Percentiles rank a stretch among this genome's conserved stretches.
Evolutionary conservation across 2,329 filamentous ascomycete genomes (phyloP).

Genomic region (Phialophora macrospora): DNA sequence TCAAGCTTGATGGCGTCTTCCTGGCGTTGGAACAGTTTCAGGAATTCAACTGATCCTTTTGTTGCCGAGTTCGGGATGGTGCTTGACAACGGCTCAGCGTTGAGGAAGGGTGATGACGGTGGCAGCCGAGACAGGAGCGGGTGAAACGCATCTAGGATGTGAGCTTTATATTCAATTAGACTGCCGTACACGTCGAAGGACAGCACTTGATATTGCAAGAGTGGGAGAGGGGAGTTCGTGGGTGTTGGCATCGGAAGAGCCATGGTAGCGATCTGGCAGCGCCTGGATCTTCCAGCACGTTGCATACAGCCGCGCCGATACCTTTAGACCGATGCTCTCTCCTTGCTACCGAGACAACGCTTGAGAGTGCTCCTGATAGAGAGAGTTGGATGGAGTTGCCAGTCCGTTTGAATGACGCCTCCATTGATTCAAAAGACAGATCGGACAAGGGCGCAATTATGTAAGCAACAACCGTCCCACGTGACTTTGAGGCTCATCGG

Average conservation of each 20-base stretch:
- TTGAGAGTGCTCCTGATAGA: neutral
- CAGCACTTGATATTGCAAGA: slow-evolving; percentile 51
- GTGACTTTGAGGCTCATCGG: neutral
- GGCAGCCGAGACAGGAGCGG: slow-evolving; percentile 43
- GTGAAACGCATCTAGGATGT: slow-evolving; percentile 61
- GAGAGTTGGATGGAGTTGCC: neutral
- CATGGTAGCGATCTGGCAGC: slow-evolving; percentile 8
- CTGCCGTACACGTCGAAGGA: slow-evolving; percentile 83
- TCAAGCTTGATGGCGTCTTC: slow-evolving; percentile 56
- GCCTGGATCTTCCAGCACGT: neutral
- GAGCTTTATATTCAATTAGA: slow-evolving; percentile 75
- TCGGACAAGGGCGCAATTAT: neutral
- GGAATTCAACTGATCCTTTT: slow-evolving; percentile 46
- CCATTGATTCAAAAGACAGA: neutral
- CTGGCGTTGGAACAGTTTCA: slow-evolving; percentile 53
- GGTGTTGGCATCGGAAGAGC: slow-evolving; percentile 38
- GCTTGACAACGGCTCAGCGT: slow-evolving; percentile 39
- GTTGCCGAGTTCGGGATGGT: slow-evolving; percentile 33
- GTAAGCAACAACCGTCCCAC: neutral
- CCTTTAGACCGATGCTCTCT: neutral
- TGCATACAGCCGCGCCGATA: neutral
- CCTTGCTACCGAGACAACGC: neutral
- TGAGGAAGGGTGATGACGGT: slow-evolving; percentile 38
- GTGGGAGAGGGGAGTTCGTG: slow-evolving; percentile 32
- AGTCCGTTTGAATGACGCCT: neutral